Evolutionary conservation across 2,329 filamentous ascomycete genomes (phyloP), one percentile per base, ranked within the genome.

Genomic region (Fusarium albidum): DNA sequence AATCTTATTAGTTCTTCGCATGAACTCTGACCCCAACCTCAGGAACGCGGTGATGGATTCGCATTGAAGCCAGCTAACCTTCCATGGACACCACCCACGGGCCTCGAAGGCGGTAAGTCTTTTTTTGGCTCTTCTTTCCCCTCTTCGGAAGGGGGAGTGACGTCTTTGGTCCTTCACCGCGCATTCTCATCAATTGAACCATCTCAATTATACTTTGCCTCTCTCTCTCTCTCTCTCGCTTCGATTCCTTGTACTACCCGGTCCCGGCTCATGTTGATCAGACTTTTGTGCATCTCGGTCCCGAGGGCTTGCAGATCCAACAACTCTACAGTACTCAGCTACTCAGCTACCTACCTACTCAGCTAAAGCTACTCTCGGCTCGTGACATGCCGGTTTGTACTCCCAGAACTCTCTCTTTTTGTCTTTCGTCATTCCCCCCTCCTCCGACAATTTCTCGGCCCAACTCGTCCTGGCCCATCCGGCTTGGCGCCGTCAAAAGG

Each of bases 371-470:
- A 17, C 15, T 35, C 15, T n/a, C 33, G 17, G 15, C 13, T 21
- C 21, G 4, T 5, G 21, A 21, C 13, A 28, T 18, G 40, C 56
- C 49, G 49, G 28, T 46, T 53, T 55, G 31, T 55, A n/a, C n/a
- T 51, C 42, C 55, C 15, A 17, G 21, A 55, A 31, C 27, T 27
- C 35, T 37, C 55, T n/a, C 48, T 35, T 60, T 55, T 60, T 60
- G 59, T 57, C 59, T 49, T 63, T 63, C 59, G 59, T 62, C 59
- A 62, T 49, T 43, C 17, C 43, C 9, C 31, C 53, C 39, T 45
- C 41, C 53, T 53, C 41, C 57, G 27, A 17, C 29, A 15, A 26
- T 27, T 18, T 32, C 43, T 63, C 56, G 51, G 55, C 43, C 59
- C 48, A 63, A 48, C 37, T 56, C 41, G 21, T 27, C 33, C 39